Percentiles rank a stretch among this genome's conserved stretches.
Evolutionary conservation across 805 yeast genomes (phyloP).

Genomic region (Wickerhamomyces sydowiorum): DNA sequence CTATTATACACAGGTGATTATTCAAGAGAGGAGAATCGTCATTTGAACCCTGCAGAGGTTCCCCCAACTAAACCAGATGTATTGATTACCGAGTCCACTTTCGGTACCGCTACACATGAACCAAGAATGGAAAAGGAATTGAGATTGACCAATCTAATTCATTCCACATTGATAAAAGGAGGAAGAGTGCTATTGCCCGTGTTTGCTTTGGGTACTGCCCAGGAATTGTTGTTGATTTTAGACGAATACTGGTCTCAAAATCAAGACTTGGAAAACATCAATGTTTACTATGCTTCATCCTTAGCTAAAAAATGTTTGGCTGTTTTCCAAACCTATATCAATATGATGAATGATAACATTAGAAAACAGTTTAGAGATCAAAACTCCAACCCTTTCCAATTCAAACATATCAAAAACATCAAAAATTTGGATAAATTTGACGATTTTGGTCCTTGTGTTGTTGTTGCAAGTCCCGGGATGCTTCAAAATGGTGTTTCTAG

Average conservation of each 20-base stretch:
- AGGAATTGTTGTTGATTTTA: conserved; percentile 79
- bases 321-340: conserved; percentile 92
- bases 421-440: conserved; percentile 79
- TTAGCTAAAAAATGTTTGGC: conserved; percentile 96
- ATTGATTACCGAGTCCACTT: conserved; percentile 90
- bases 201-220: conserved; percentile 95
- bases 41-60: conserved; percentile 89
- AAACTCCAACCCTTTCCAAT: conserved; percentile 83
- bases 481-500: conserved; percentile 93
- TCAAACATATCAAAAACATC: conserved; percentile 76
- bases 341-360: conserved; percentile 94
- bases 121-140: conserved; percentile 83
- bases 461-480: conserved; percentile 98
- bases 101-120: conserved; percentile 96
- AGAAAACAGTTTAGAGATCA: conserved; percentile 71
- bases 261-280: conserved; percentile 74
- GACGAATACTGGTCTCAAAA: conserved; percentile 94
- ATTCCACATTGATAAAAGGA: conserved; percentile 77
- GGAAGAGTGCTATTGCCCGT: conserved; percentile 92
- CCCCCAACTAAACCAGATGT: conserved; percentile 87
- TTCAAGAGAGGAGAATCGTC: conserved; percentile 93
- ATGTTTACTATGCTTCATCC: conserved; percentile 86
- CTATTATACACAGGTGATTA: conserved; percentile 93
- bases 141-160: conserved; percentile 75
- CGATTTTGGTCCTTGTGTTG: conserved; percentile 93